phyloP scores from a whole-genome alignment of 345 rosid species.

The Hibiscus tridactylites region DNA sequence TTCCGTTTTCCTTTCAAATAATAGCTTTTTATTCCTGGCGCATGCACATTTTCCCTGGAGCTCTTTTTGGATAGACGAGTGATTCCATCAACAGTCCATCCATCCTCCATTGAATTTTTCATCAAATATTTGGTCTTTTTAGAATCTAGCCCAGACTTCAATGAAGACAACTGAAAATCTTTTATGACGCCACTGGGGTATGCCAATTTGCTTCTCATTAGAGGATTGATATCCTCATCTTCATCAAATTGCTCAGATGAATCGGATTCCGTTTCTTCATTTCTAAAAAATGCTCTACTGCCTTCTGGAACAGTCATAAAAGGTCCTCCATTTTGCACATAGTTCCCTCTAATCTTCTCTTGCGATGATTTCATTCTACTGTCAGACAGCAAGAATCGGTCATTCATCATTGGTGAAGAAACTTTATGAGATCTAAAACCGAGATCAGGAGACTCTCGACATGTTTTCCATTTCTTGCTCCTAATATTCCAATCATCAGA shows the following conservation, averaged over 20 bases:
- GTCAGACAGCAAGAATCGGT: conserved; percentile 50
- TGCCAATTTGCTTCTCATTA: conserved; percentile 40
- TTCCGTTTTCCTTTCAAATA: conserved; percentile 61
- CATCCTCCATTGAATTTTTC: conserved; percentile 38
- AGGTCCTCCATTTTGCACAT: conserved; percentile 45
- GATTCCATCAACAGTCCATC: conserved; percentile 33
- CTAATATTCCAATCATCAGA: conserved; percentile 49
- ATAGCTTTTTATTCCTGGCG: conserved; percentile 30
- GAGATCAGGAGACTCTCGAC: conserved; percentile 49
- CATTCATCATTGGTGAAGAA: conserved; percentile 45
- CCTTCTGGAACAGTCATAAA: conserved; percentile 34
- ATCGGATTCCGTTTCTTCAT: conserved; percentile 84
- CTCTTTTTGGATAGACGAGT: conserved; percentile 28
- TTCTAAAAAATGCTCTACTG: conserved; percentile 28
- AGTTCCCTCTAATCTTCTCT: conserved; percentile 51
- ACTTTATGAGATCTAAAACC: conserved; percentile 40
- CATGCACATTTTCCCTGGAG: conserved; percentile 34
- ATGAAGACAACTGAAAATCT: conserved; percentile 36
- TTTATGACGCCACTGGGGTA: conserved; percentile 36
- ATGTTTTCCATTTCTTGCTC: conserved; percentile 59
- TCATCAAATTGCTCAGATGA: conserved; percentile 57
- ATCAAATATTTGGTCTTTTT: conserved; percentile 33
- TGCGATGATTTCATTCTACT: conserved; percentile 39
- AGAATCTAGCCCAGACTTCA: conserved; percentile 40
- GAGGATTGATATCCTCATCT: conserved; percentile 49